These are phyloP conservation scores for Steccherinum ochraceum DNA, from an alignment of 768 basidiomycete species.

Conservation along the genomic window DNA sequence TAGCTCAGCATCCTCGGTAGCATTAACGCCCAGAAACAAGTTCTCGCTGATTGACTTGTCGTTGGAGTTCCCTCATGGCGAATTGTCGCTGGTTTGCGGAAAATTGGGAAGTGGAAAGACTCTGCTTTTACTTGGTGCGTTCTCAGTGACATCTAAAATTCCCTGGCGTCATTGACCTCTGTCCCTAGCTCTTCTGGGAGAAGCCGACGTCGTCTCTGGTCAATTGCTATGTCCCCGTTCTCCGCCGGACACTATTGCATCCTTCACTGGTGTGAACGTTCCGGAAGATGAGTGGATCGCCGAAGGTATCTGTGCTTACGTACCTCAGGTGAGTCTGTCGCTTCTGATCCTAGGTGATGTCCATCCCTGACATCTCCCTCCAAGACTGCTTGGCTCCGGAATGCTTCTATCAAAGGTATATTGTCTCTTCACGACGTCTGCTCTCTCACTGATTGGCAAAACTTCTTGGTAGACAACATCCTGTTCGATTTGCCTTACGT, in stretches of 20 bases:
- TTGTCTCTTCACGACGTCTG: background rate
- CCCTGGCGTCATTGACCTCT: no score
- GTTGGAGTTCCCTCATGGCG: slow-evolving; percentile 70
- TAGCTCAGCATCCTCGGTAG: slow-evolving; percentile 43
- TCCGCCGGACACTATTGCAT: slow-evolving; percentile 70
- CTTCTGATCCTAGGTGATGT: slow-evolving; percentile 2
- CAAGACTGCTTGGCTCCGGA: slow-evolving; percentile 59
- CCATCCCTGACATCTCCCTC: slow-evolving; percentile 6
- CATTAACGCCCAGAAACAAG: slow-evolving; percentile 69
- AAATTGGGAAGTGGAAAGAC: slow-evolving; percentile 90
- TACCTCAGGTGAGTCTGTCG: slow-evolving; percentile 58
- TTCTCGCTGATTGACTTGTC: slow-evolving; percentile 78
- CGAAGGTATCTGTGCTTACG: slow-evolving; percentile 76
- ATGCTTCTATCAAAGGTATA: slow-evolving; percentile 56
- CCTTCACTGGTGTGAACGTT: slow-evolving; percentile 37
- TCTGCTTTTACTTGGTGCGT: slow-evolving; percentile 60
- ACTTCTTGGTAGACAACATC: slow-evolving; percentile 48
- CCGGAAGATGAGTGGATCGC: slow-evolving; percentile 69
- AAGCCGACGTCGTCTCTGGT: slow-evolving; percentile 79
- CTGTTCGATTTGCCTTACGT: slow-evolving; percentile 74
- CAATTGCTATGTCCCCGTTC: slow-evolving; percentile 81
- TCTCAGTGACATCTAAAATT: no score
- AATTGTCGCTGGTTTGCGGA: slow-evolving; percentile 84
- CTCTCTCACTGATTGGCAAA: slow-evolving; percentile 12
- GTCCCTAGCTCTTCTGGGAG: slow-evolving; percentile 67